These are phyloP conservation scores for Nicotiana benthamiana DNA, from an alignment of 257 asterid genomes.

Conservation along the genomic window DNA sequence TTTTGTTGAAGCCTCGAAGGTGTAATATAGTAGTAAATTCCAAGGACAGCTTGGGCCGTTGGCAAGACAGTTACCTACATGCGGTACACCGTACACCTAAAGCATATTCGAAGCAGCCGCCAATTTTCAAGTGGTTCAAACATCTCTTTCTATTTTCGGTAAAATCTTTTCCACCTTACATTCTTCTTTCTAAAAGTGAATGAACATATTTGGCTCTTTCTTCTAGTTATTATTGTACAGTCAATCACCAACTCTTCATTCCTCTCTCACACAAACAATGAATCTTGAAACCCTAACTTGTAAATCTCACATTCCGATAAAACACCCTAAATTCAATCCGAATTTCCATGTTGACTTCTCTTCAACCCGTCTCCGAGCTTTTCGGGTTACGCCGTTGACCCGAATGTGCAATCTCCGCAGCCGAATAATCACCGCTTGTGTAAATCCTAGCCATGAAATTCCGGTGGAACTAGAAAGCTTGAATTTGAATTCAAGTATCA, in stretches of 20 bases:
- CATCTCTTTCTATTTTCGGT: neutral
- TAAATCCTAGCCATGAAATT: constrained; percentile 36
- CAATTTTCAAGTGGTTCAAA: neutral
- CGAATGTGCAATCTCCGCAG: neutral
- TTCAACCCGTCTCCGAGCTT: neutral
- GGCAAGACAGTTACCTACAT: neutral
- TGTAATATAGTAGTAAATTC: too few species aligned
- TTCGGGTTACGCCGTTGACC: neutral
- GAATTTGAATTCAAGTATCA: neutral
- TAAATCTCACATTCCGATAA: constrained; percentile 17
- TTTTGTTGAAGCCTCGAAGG: too few species aligned
- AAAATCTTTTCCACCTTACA: neutral
- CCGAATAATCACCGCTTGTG: constrained; percentile 20
- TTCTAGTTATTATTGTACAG: neutral
- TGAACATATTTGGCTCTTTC: neutral
- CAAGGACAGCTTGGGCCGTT: too few species aligned
- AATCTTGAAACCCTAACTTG: constrained; percentile 32
- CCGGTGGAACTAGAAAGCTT: neutral
- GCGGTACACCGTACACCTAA: neutral
- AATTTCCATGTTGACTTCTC: neutral
- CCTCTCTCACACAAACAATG: constrained; percentile 14
- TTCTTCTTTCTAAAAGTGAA: neutral
- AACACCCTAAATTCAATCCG: constrained; percentile 3
- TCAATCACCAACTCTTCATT: neutral
- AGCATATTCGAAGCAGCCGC: constrained; percentile 2